Percentiles rank a stretch among this genome's conserved stretches.
Evolutionary conservation across 768 basidiomycete genomes (phyloP).

Genomic region (Trametes villosa): DNA sequence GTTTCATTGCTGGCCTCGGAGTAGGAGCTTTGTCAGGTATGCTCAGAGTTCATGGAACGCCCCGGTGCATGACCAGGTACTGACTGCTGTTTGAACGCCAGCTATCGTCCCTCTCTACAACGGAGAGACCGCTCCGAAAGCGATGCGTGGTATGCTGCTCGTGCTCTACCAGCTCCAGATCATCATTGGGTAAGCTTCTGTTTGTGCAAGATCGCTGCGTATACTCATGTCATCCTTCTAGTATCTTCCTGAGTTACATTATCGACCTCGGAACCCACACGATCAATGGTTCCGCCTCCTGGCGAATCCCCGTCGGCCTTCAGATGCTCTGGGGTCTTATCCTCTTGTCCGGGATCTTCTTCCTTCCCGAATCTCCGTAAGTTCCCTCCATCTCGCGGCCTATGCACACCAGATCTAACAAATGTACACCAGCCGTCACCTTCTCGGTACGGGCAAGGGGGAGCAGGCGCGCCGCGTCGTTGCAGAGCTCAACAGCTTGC

Average conservation of each 20-base stretch:
- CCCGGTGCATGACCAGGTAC: neutral
- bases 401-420: neutral
- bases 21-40: constrained; percentile 76
- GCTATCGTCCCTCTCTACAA: constrained; percentile 57
- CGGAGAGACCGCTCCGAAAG: constrained; percentile 78
- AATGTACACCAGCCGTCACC: constrained; percentile 60
- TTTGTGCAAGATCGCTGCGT: neutral
- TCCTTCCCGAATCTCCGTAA: constrained; percentile 79
- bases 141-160: constrained; percentile 69
- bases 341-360: constrained; percentile 70
- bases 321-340: constrained; percentile 73
- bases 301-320: constrained; percentile 76
- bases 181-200: constrained; percentile 61
- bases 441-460: constrained; percentile 59
- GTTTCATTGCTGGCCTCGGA: constrained; percentile 76
- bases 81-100: neutral
- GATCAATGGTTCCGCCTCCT: constrained; percentile 62
- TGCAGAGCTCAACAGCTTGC: constrained; percentile 67
- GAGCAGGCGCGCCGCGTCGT: constrained; percentile 66
- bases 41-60: neutral
- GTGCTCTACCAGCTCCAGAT: constrained; percentile 82
- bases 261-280: constrained; percentile 69
- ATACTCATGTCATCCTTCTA: constrained; percentile 27
- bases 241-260: constrained; percentile 75
- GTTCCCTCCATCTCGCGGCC: constrained; percentile 29